These are phyloP conservation scores for Paramecium primaurelia DNA, from an alignment of 73 alveolate genomes.

Conservation along the genomic window DNA sequence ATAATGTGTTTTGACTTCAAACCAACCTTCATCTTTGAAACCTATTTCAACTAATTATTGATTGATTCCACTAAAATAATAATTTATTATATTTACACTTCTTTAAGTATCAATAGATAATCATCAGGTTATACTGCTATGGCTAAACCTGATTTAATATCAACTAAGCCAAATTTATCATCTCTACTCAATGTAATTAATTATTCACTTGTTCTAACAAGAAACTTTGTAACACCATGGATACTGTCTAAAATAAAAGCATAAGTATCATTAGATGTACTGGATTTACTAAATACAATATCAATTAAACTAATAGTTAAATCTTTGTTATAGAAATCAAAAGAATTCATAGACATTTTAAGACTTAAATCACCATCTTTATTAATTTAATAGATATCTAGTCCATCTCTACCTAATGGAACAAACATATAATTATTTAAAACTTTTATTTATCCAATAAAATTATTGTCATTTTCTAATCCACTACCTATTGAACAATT, in stretches of 20 bases:
- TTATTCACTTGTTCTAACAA: not conserved
- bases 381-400: not conserved
- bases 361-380: not conserved
- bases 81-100: not conserved
- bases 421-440: not conserved
- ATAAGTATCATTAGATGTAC: not conserved
- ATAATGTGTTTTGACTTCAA: not conserved
- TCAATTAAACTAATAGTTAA: not conserved
- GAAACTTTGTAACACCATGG: not conserved
- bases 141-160: not conserved
- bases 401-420: constrained; percentile 31
- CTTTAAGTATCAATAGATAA: not conserved
- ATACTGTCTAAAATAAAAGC: not conserved
- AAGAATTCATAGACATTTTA: not conserved
- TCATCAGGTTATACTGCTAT: not conserved
- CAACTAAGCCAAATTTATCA: not conserved
- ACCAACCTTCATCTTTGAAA: not conserved
- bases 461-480: constrained; percentile 23
- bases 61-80: not conserved
- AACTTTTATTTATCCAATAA: not conserved
- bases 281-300: not conserved
- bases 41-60: not conserved
- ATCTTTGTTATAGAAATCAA: not conserved
- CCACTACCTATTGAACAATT: not conserved
- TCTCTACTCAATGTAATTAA: not conserved